phyloP scores from a whole-genome alignment of 805 yeast genomes.

The Kluyveromyces aestuarii region DNA sequence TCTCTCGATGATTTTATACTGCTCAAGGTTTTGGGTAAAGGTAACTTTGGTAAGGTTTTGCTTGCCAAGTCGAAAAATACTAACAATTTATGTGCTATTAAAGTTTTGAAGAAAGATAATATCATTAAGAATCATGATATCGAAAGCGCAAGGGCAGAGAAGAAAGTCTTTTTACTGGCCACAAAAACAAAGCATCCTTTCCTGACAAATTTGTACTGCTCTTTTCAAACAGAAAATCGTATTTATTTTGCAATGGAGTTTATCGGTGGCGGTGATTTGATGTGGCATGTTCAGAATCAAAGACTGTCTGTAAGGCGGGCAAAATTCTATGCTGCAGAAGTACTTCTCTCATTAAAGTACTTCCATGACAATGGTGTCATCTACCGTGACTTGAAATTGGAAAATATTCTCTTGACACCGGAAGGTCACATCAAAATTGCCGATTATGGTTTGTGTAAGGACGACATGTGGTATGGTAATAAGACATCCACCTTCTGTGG shows the following conservation, averaged over 20 bases:
- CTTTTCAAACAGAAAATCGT: slow-evolving; percentile 96
- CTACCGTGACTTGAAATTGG: slow-evolving; percentile 92
- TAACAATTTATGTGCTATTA: slow-evolving; percentile 80
- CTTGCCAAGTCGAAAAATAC: slow-evolving; percentile 87
- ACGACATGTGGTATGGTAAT: slow-evolving; percentile 74
- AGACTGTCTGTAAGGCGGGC: slow-evolving; percentile 86
- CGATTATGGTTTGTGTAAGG: slow-evolving; percentile 96
- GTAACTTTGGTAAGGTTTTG: slow-evolving; percentile 98
- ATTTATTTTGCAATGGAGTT: slow-evolving; percentile 98
- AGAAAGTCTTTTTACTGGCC: slow-evolving; percentile 76
- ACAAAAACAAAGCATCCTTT: slow-evolving; percentile 90
- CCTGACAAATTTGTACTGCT: slow-evolving; percentile 80
- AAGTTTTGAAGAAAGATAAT: slow-evolving; percentile 92
- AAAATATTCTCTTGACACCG: slow-evolving; percentile 80
- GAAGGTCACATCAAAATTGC: slow-evolving; percentile 95
- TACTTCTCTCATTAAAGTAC: slow-evolving; percentile 78
- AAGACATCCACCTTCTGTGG: slow-evolving; percentile 96
- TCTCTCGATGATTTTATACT: slow-evolving; percentile 94
- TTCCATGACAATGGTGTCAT: slow-evolving; percentile 94
- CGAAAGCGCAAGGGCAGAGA: slow-evolving; percentile 89
- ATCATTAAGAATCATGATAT: slow-evolving; percentile 94
- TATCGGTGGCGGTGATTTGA: slow-evolving; percentile 94
- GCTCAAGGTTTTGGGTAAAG: slow-evolving; percentile 92
- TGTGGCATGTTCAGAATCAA: slow-evolving; percentile 98
- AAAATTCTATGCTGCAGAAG: slow-evolving; percentile 96